Base-by-base conservation (phyloP, 192 early-diverging fungal species). In the Linnemannia zychae region DNA sequence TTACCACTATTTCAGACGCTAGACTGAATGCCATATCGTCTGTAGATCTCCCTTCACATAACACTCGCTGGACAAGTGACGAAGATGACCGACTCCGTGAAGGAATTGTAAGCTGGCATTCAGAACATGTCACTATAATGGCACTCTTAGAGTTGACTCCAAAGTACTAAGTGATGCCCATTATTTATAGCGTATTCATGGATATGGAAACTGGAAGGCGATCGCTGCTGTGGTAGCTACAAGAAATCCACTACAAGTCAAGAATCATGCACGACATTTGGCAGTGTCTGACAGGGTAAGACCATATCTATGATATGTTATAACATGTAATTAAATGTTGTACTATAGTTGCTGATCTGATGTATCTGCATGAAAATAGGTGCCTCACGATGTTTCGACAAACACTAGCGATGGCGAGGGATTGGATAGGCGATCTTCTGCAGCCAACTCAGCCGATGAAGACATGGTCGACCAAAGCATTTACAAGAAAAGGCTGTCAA, bases 231-330 rank as follows among this genome's bases (percentile, higher is more conserved):
- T 81, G 18, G 88, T 94, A 49, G 78, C 82, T 12, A 91, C 90
- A 11, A 77, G 92, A 18, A 93, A 89, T 53, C 81, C 91, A 9
- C 78, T 93, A 17, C 93, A 94, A 77, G 89, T 91, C 68, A 93
- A 93, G 65, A 93, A 93, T 28, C 91, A 92, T 75, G 92, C 90
- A 33, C 88, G 93, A 60, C 91, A 93, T 74, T 71, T 92, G 36
- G 74, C 88, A 3, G 66, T 87, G 40, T 91, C 89, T 44, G 82
- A 89, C 18, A 87, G 84, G 72, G 76, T 87, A 80, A 68, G 46
- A 28, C 18, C 37, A 34, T 63, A 28, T 63, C 13, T n/a, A 63
- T 15, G 4, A 44, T 15, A 15, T 63, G 28, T 28, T 63, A 15
- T 4, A 9, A 4, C 28, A 63, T 31, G 1, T 13, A 33, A 0